Conservation (phyloP, 163 green algal species). For the Scenedesmus sp. region DNA sequence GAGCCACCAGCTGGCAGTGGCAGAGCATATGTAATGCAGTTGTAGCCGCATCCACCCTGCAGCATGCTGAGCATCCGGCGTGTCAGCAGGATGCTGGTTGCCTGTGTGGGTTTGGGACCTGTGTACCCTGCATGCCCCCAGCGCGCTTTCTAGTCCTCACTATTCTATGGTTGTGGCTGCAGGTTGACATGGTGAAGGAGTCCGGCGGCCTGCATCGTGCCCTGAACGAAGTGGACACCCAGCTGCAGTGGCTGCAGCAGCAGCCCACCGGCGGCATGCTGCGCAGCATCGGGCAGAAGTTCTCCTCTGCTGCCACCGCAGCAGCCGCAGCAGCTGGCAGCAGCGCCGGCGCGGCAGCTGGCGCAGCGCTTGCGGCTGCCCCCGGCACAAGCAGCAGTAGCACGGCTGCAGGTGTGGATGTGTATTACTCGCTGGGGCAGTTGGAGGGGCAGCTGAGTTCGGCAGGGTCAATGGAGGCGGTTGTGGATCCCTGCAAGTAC, state of each 20-base stretch:
- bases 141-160: too few species aligned
- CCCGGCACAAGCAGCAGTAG: neutral
- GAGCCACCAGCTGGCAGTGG: too few species aligned
- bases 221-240: neutral
- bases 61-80: neutral
- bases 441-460: neutral
- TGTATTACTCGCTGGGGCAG: neutral
- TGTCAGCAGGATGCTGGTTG: too few species aligned
- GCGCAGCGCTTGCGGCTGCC: neutral
- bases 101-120: too few species aligned
- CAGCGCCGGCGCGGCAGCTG: neutral
- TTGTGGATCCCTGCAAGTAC: conserved; percentile 32
- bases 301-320: conserved; percentile 16
- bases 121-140: too few species aligned
- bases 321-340: conserved; percentile 4
- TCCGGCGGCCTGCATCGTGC: neutral
- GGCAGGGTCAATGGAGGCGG: neutral
- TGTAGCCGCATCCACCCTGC: neutral
- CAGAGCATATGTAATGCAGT: neutral
- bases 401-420: neutral
- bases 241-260: conserved; percentile 47
- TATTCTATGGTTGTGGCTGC: neutral
- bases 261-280: conserved; percentile 19
- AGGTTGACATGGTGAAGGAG: conserved; percentile 38
- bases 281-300: neutral